A percentile compares a stretch with the other conserved stretches of the same genome.
Evolutionary conservation across 768 basidiomycete species (phyloP).

Genomic region (Boletales sp.): DNA sequence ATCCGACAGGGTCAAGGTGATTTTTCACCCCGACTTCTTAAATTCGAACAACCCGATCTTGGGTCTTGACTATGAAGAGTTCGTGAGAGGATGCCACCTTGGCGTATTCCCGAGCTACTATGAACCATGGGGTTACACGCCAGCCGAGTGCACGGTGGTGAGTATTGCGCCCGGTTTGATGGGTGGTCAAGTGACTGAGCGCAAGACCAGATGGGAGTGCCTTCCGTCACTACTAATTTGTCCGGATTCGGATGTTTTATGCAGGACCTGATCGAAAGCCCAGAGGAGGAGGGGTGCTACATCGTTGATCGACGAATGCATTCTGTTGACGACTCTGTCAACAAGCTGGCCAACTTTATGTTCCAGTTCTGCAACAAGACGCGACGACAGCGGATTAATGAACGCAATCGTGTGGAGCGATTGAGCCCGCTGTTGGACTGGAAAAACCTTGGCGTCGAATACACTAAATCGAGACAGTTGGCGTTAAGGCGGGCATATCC

Average conservation of each 20-base stretch:
- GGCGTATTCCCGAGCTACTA: slow-evolving; percentile 99
- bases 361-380: slow-evolving; percentile 76
- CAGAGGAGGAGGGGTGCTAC: slow-evolving; percentile 94
- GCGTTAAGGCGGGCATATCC: slow-evolving; percentile 93
- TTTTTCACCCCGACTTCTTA: slow-evolving; percentile 98
- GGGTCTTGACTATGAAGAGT: slow-evolving; percentile 98
- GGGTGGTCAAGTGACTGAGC: slow-evolving; percentile 7
- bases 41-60: slow-evolving; percentile 98
- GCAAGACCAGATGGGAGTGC: slow-evolving; percentile 84
- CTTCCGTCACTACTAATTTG: slow-evolving; percentile 94
- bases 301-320: slow-evolving; percentile 91
- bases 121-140: slow-evolving; percentile 95
- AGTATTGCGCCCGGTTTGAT: slow-evolving; percentile 26
- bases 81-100: slow-evolving; percentile 95
- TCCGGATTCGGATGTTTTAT: slow-evolving; percentile 99
- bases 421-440: slow-evolving; percentile 92
- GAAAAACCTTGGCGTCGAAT: slow-evolving; percentile 98
- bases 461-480: slow-evolving; percentile 91
- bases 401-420: slow-evolving; percentile 96
- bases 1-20: slow-evolving; percentile 91
- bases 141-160: slow-evolving; percentile 98
- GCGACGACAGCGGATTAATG: slow-evolving; percentile 96
- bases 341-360: slow-evolving; percentile 74
- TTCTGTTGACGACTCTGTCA: slow-evolving; percentile 89
- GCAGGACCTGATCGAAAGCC: slow-evolving; percentile 95